Evolutionary conservation across 1,139 yeast genomes (phyloP), one percentile per base, ranked within the genome.

Genomic region (Lodderomyces beijingensis): DNA sequence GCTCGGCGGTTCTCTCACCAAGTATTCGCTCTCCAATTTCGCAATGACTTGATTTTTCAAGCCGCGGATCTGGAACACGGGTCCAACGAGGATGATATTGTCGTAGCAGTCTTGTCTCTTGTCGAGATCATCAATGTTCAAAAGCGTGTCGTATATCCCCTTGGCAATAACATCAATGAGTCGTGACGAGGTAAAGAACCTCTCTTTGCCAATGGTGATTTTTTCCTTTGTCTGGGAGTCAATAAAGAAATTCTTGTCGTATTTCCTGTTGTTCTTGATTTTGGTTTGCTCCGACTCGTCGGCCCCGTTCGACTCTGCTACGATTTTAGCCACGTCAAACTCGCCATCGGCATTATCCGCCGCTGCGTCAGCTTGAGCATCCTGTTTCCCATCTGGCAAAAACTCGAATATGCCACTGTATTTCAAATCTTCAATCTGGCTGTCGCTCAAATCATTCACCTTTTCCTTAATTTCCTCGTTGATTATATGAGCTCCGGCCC

Each of bases 61-160:
- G 0, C 97, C 97, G 21, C 72, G 72, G 32, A 89, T 81, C 28
- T 72, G 69, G 33, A 80, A 69, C 0, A 95, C 84, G 13, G 80
- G 74, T 2, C 98, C 98, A 26, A 79, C 73, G 33, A 89, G 59
- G 14, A 89, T 74, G 37, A 91, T 62, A 55, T 86, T 87, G 47
- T 88, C 95, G 77, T 87, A 91, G 46, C 91, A 77, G 36, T 83
- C 91, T 56, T 84, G 94, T 43, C 93, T 74, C 51, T 79, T 80
- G 43, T 71, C 74, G 24, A 79, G 59, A 45, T 85, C 93, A 20
- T 80, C 80, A 21, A 87, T 65, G 36, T 66, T 65, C 12, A 57
- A 50, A 38, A 87, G 60, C 0, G 77, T 64, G 20, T 63, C 59
- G 37, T 77, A 77, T 3, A 85, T 72, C 5, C 73, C 72, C 22